Evolutionary conservation across 768 basidiomycete genomes (phyloP).

Genomic region (Lentinula aciculospora): DNA sequence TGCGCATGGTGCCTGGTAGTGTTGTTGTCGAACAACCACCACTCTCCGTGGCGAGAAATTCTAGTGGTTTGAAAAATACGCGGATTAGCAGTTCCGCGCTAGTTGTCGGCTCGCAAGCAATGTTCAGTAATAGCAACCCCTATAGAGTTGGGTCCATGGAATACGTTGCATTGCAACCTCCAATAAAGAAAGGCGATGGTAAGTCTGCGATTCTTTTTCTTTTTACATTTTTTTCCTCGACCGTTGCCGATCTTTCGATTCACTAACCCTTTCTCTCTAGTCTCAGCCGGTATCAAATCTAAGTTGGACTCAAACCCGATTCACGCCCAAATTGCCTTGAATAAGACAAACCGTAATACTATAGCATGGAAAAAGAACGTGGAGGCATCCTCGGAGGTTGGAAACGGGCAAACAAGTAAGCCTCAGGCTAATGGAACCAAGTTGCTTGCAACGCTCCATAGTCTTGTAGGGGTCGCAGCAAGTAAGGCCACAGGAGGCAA

Average conservation of each 20-base stretch:
- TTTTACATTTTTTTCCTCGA: no score
- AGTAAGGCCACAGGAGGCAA: not conserved
- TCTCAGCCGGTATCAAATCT: not conserved
- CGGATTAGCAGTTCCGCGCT: not conserved
- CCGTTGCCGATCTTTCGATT: no score
- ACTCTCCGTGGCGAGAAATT: not conserved
- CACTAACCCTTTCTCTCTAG: not conserved
- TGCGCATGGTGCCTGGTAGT: slow-evolving; percentile 1
- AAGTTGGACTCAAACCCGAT: not conserved
- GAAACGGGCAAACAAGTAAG: not conserved
- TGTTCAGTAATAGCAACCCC: slow-evolving; percentile 2
- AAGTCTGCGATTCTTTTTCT: not conserved
- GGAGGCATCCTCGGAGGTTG: not conserved
- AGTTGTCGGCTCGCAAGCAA: not conserved
- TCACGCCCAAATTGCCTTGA: not conserved
- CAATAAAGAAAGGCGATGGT: not conserved
- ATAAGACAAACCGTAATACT: not conserved
- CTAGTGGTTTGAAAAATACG: not conserved
- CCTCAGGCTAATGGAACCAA: not conserved
- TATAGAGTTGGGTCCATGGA: slow-evolving; percentile 4
- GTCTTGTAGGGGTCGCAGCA: no score
- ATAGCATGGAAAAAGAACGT: not conserved
- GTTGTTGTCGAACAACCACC: not conserved
- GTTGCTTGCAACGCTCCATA: not conserved
- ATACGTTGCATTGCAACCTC: not conserved